Evolutionary conservation across 2,329 filamentous ascomycete species (phyloP).

Genomic region (Neofusicoccum sp.): DNA sequence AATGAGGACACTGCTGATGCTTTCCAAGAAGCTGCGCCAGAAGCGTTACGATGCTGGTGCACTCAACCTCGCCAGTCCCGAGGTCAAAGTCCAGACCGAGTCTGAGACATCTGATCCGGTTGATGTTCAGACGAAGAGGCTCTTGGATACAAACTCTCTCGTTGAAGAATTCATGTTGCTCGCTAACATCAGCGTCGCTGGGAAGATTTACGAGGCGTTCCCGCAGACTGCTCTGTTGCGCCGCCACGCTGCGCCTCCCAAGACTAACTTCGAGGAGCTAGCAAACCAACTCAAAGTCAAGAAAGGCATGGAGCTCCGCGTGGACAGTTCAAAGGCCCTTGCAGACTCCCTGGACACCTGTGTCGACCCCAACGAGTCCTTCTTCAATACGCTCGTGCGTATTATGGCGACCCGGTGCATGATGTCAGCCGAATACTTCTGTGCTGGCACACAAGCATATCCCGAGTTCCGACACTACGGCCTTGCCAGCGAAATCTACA

Average conservation of each 20-base stretch:
- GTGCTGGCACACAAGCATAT: slow-evolving; percentile 87
- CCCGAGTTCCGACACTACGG: slow-evolving; percentile 97
- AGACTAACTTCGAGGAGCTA: slow-evolving; percentile 95
- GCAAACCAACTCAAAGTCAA: slow-evolving; percentile 88
- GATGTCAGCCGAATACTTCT: slow-evolving; percentile 99
- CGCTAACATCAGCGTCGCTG: slow-evolving; percentile 92
- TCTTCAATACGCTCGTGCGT: slow-evolving; percentile 97
- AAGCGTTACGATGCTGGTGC: slow-evolving; percentile 97
- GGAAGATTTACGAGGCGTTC: slow-evolving; percentile 87
- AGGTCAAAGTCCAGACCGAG: slow-evolving; percentile 93
- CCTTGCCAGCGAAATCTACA: slow-evolving; percentile 95
- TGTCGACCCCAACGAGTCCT: slow-evolving; percentile 77
- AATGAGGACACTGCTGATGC: slow-evolving; percentile 82
- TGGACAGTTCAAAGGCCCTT: slow-evolving; percentile 88
- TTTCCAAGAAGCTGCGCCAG: slow-evolving; percentile 91
- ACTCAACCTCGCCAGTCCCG: slow-evolving; percentile 93
- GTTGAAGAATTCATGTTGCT: slow-evolving; percentile 99
- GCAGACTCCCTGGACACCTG: slow-evolving; percentile 90
- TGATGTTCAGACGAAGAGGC: slow-evolving; percentile 92
- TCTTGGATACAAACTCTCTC: slow-evolving; percentile 93
- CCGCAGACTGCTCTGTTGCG: slow-evolving; percentile 94
- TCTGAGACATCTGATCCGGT: slow-evolving; percentile 95
- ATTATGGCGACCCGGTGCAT: slow-evolving; percentile 98
- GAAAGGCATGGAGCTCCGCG: slow-evolving; percentile 75
- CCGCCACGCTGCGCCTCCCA: slow-evolving; percentile 87